Base-by-base conservation (phyloP, 1,284 basidiomycete species). In the Cystobasidiaceae sp. region DNA sequence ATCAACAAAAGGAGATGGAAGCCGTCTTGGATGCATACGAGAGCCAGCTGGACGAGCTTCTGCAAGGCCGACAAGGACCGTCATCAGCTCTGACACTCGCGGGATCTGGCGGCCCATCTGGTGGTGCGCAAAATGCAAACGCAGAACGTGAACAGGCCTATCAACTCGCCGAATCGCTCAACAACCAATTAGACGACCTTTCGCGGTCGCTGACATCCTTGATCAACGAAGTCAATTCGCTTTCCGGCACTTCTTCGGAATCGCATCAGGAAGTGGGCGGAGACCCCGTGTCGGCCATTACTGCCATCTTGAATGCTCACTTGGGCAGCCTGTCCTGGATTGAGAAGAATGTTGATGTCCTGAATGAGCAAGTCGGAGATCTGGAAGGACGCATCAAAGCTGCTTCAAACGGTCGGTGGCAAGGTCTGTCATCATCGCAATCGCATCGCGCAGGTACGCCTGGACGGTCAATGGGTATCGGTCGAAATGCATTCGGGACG, bases 111-210 rank as follows among this genome's bases (percentile, higher is more conserved):
- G 51, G 51, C 6, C 27, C 75, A 3, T n/a, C 32, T 25, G 27
- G 32, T 17, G 43, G 56, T n/a, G 33, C 88, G 25, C 88, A 91
- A 23, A 88, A 89, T 41, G 91, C 93, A 1, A 93, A 97, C 75
- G 85, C 87, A 2, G 93, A 97, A 78, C 83, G 94, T 32, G 93
- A 97, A 76, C 90, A 91, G 79, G 88, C 92, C 86, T 97, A 93
- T 76, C 85, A 86, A 76, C 85, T 97, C 41, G 94, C 96, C 1
- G 90, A 93, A 39, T 88, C 90, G 69, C 81, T 98, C 30, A 91
- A 96, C 74, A 86, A 87, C 15, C 91, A 97, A 70, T 84, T 98
- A 13, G 93, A 97, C 76, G 89, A 94, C 74, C 83, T 97, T 11
- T 90, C 91, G 1, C 84, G 85, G 11, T 94, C 93, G 52, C 82